Percentiles rank a stretch among this genome's conserved stretches.
phyloP scores from a whole-genome alignment of 352 stramenopile genomes.

The Pythium grandisporangium region DNA sequence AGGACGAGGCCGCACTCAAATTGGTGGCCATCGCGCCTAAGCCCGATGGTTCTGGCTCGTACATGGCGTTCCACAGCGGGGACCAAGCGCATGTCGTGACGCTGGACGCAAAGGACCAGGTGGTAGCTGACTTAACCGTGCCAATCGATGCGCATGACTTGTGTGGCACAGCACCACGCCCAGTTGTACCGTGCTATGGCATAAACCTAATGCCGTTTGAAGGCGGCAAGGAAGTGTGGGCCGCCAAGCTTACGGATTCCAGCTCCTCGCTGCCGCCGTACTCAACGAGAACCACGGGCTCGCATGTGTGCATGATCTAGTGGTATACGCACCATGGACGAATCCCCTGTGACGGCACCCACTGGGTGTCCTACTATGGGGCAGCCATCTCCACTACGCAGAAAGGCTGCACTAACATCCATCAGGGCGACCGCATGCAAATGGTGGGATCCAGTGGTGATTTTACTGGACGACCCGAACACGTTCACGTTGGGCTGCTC shows the following conservation, averaged over 20 bases:
- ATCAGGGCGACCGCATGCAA: constrained; percentile 62
- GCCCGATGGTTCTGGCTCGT: constrained; percentile 28
- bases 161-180: constrained; percentile 25
- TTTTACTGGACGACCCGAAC: constrained; percentile 24
- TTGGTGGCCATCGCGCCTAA: constrained; percentile 34
- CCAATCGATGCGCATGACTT: constrained; percentile 33
- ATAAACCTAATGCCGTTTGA: constrained; percentile 57
- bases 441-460: constrained; percentile 31
- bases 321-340: constrained; percentile 61
- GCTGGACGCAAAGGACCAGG: constrained; percentile 34
- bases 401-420: constrained; percentile 55
- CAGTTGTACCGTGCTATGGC: constrained; percentile 36
- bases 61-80: constrained; percentile 43
- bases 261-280: constrained; percentile 40
- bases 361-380: constrained; percentile 59
- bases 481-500: constrained; percentile 54
- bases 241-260: constrained; percentile 44
- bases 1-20: constrained; percentile 42
- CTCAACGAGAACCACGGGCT: constrained; percentile 27
- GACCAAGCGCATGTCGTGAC: constrained; percentile 31
- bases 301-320: constrained; percentile 59
- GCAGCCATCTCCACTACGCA: constrained; percentile 43
- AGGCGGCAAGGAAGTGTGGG: constrained; percentile 33
- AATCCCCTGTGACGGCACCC: constrained; percentile 42
- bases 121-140: constrained; percentile 22